Base-by-base conservation (phyloP, 768 basidiomycete genomes). In the Lactifluus hygrophoroides region DNA sequence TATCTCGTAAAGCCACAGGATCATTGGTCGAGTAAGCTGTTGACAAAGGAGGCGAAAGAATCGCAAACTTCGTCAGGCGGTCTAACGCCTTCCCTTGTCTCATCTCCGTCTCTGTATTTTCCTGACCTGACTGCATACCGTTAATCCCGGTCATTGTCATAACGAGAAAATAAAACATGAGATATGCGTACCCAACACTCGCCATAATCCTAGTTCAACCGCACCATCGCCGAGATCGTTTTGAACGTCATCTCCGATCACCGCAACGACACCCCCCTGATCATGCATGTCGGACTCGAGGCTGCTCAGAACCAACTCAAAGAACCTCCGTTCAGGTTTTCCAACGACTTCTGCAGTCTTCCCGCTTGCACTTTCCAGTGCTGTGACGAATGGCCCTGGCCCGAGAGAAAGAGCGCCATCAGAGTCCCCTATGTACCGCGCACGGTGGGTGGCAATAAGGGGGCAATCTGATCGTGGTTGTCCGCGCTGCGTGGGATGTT, bases 231-330 rank as follows among this genome's bases (percentile, higher is more conserved):
- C 84, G 17, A 87, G 74, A 69, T 88, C 87, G 32, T 80, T 78
- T 43, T 75, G 74, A 1, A 81, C 71, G 64, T 89, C 87, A 67
- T 88, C 87, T 7, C 86, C 86, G 30, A 87, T 76, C 50, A 88
- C 74, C 0, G 76, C 81, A 25, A 80, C 73, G 49, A 66, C 65
- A 51, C 71, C 66, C 42, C 69, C 64, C 46, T 62, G 37, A 40
- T 62, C 34, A 30, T 61, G 48, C 17, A 51, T 66, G 17, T 70
- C 62, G 3, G 60, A 49, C 8, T 62, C 56, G 68, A 82, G 71
- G 64, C 79, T 75, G 27, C 66, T 64, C 42, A 88, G 73, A 13
- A 80, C 82, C 9, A 77, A 70, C 58, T 84, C 72, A 63, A 85
- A 88, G 66, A 88, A 88, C 1, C 69, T 63, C 16, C 71, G 71